Evolutionary conservation across 202 grass and related monocot species (phyloP).

Genomic region (Miscanthus sacchariflorus): DNA sequence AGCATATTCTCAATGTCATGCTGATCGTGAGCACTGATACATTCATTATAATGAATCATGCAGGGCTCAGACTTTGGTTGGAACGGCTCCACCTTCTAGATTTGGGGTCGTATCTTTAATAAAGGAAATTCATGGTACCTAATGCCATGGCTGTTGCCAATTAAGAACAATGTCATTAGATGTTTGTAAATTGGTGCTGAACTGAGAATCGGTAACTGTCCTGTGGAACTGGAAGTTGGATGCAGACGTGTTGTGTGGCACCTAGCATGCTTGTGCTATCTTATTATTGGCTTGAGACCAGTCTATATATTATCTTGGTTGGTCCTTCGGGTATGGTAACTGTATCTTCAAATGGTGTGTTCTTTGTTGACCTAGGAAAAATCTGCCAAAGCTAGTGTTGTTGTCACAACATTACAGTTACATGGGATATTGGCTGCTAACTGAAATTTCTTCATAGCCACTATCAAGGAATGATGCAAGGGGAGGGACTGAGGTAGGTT

Average conservation of each 20-base stretch:
- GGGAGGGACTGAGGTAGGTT: too few relatives aligned
- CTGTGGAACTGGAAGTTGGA: not conserved
- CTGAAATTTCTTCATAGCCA: too few relatives aligned
- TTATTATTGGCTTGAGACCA: not conserved
- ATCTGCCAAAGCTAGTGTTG: not conserved
- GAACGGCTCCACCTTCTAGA: constrained; percentile 89
- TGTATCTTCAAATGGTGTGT: not conserved
- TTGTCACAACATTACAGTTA: not conserved
- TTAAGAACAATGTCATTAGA: constrained; percentile 23
- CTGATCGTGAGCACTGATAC: not conserved
- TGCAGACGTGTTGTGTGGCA: not conserved
- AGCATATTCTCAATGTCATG: not conserved
- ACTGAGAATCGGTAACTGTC: not conserved
- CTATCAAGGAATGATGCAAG: too few relatives aligned
- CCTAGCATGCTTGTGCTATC: too few relatives aligned
- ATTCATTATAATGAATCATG: constrained; percentile 25
- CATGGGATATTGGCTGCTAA: too few relatives aligned
- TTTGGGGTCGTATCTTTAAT: not conserved
- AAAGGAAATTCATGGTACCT: not conserved
- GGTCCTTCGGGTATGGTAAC: not conserved
- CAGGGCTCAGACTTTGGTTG: constrained; percentile 82
- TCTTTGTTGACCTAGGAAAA: not conserved
- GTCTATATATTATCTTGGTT: not conserved
- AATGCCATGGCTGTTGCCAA: constrained; percentile 10
- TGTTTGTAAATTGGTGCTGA: not conserved